A percentile compares a stretch with the other conserved stretches of the same genome.
Conservation (phyloP, 495 filamentous ascomycete genomes). For the Chaetomium fimeti region DNA sequence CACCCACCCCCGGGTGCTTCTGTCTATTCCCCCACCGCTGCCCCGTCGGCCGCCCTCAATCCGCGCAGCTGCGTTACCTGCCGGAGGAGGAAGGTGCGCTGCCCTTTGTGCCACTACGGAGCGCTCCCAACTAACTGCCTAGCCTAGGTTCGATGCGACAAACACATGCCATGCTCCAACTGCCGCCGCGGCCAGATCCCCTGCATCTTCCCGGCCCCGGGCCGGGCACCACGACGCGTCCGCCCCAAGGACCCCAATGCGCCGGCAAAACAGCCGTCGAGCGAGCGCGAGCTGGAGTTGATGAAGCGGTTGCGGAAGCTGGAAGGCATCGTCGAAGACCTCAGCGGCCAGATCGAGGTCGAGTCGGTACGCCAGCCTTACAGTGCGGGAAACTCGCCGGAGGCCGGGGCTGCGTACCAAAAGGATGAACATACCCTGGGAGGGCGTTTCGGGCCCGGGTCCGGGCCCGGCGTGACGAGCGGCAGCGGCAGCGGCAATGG, state of each 20-base stretch:
- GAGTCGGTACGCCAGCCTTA: slow-evolving; percentile 43
- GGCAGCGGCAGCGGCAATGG: slow-evolving; percentile 18
- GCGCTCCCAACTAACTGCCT: slow-evolving; percentile 1
- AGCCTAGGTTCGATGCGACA: slow-evolving; percentile 66
- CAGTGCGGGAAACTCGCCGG: slow-evolving; percentile 43
- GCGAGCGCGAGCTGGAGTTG: slow-evolving; percentile 67
- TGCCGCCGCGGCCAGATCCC: slow-evolving; percentile 74
- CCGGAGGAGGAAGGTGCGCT: slow-evolving; percentile 70
- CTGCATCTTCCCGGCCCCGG: slow-evolving; percentile 81
- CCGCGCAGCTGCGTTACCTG: slow-evolving; percentile 82
- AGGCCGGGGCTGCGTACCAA: slow-evolving; percentile 24
- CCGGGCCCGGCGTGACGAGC: slow-evolving; percentile 15
- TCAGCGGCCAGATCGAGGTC: slow-evolving; percentile 58
- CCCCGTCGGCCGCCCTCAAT: slow-evolving; percentile 48
- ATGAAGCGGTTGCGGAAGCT: slow-evolving; percentile 73
- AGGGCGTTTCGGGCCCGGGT: slow-evolving; percentile 27
- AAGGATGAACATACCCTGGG: slow-evolving; percentile 24
- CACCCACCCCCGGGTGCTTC: slow-evolving; percentile 65
- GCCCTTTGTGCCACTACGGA: background rate
- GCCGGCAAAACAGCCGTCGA: slow-evolving; percentile 49
- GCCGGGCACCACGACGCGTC: slow-evolving; percentile 70
- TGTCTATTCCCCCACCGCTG: slow-evolving; percentile 45
- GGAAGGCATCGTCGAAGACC: slow-evolving; percentile 69
- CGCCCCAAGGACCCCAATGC: slow-evolving; percentile 59
- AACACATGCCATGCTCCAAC: slow-evolving; percentile 78